These are phyloP conservation scores for Aspergillus ellipticus DNA, from an alignment of 495 filamentous ascomycete species.

Conservation along the genomic window DNA sequence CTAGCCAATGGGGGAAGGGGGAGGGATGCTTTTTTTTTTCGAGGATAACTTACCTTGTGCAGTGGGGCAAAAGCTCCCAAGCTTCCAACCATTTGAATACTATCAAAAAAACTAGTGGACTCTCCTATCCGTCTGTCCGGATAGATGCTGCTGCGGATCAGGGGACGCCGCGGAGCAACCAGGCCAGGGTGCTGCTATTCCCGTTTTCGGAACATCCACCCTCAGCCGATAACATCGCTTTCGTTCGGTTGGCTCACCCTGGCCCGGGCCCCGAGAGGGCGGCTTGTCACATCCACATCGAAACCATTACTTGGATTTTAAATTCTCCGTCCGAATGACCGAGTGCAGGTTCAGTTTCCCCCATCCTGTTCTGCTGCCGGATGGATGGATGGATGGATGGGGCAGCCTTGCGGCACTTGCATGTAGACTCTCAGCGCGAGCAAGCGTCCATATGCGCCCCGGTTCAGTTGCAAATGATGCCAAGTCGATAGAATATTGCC, in stretches of 20 bases:
- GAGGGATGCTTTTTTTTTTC: background rate
- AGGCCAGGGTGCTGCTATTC: too few relatives aligned
- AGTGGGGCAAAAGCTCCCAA: background rate
- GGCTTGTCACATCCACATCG: background rate
- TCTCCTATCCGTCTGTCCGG: too few relatives aligned
- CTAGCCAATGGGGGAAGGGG: background rate
- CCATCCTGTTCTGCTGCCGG: background rate
- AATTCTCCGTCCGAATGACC: conserved; percentile 6
- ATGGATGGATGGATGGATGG: background rate
- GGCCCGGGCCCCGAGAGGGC: background rate
- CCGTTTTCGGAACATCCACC: conserved; percentile 9
- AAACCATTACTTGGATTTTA: background rate
- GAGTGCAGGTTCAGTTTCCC: background rate
- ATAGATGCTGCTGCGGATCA: background rate
- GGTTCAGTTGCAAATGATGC: background rate
- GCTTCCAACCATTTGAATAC: background rate
- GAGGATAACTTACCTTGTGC: background rate
- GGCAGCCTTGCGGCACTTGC: conserved; percentile 3
- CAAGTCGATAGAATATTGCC: background rate
- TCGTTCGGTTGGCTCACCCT: background rate
- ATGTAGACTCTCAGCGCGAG: background rate
- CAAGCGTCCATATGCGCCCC: conserved; percentile 7
- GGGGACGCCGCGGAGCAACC: too few relatives aligned
- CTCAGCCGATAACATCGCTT: background rate
- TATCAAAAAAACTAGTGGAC: background rate